Conservation (phyloP, 805 yeast genomes). For the Hanseniaspora nectarophila region DNA sequence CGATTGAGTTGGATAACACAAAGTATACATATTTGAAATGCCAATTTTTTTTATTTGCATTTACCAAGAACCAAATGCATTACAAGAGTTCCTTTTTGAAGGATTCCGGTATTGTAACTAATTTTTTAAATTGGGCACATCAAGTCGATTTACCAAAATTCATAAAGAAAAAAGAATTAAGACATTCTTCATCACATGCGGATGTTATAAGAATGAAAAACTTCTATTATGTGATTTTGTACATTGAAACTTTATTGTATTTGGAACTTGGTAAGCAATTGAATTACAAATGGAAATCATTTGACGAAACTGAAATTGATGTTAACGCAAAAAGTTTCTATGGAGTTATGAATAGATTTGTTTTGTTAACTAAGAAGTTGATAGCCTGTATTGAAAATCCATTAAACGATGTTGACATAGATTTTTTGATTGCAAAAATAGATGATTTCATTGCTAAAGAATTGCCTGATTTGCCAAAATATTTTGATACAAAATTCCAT, state of each 20-base stretch:
- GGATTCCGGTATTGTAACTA: background rate
- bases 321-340: background rate
- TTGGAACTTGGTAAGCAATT: slow-evolving; percentile 2
- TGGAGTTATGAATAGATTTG: background rate
- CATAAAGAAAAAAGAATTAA: background rate
- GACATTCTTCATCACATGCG: background rate
- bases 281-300: background rate
- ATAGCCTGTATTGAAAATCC: background rate
- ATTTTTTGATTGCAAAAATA: background rate
- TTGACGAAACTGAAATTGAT: background rate
- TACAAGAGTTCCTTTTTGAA: background rate
- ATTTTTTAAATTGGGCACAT: slow-evolving; percentile 3
- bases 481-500: background rate
- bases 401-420: slow-evolving; percentile 2
- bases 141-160: background rate
- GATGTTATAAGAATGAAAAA: background rate
- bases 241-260: slow-evolving; percentile 3
- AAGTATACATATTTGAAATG: background rate
- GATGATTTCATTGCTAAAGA: background rate
- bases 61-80: slow-evolving; percentile 6
- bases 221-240: slow-evolving; percentile 1
- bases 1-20: background rate
- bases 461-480: background rate
- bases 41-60: background rate
- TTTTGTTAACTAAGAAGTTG: background rate